A percentile compares a stretch with the other conserved stretches of the same genome.
These are phyloP conservation scores for Lunularia cruciata DNA, from an alignment of 225 moss, liverwort and hornwort genomes.

Conservation along the genomic window DNA sequence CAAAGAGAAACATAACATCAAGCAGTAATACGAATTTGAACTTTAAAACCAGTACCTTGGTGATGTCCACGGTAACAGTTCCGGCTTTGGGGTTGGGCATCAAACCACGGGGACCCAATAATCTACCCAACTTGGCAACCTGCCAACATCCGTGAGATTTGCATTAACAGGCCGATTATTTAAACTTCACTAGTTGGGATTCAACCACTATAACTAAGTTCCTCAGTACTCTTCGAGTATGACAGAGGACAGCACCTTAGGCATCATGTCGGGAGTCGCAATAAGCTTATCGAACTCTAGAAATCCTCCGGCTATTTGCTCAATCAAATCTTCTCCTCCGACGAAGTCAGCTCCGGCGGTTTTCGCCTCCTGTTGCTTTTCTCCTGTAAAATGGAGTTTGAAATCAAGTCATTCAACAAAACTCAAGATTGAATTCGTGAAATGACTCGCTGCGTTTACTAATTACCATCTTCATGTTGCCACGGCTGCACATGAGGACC, in stretches of 20 bases:
- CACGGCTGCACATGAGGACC: too few relatives aligned
- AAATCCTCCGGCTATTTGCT: slow-evolving; percentile 76
- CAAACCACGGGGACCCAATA: slow-evolving; percentile 91
- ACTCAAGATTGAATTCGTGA: neutral
- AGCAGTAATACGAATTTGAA: too few relatives aligned
- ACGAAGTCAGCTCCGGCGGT: slow-evolving; percentile 87
- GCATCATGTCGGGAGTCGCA: slow-evolving; percentile 99
- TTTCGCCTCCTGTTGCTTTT: slow-evolving; percentile 95
- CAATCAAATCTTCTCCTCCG: slow-evolving; percentile 88
- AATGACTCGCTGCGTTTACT: neutral
- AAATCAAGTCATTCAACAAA: neutral
- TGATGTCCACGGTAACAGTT: slow-evolving; percentile 86
- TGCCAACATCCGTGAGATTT: slow-evolving; percentile 18
- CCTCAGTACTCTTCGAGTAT: too few relatives aligned
- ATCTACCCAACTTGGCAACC: slow-evolving; percentile 96
- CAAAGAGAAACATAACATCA: too few relatives aligned
- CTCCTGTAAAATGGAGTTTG: slow-evolving; percentile 59
- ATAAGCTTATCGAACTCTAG: slow-evolving; percentile 99
- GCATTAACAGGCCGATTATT: too few relatives aligned
- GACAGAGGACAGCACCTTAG: too few relatives aligned
- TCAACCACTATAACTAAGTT: too few relatives aligned
- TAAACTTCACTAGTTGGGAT: too few relatives aligned
- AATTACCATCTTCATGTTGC: too few relatives aligned
- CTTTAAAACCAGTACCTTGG: slow-evolving; percentile 56
- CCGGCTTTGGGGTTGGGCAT: slow-evolving; percentile 99